Evolutionary conservation across 345 rosid genomes (phyloP).

Genomic region (Angophora floribunda): DNA sequence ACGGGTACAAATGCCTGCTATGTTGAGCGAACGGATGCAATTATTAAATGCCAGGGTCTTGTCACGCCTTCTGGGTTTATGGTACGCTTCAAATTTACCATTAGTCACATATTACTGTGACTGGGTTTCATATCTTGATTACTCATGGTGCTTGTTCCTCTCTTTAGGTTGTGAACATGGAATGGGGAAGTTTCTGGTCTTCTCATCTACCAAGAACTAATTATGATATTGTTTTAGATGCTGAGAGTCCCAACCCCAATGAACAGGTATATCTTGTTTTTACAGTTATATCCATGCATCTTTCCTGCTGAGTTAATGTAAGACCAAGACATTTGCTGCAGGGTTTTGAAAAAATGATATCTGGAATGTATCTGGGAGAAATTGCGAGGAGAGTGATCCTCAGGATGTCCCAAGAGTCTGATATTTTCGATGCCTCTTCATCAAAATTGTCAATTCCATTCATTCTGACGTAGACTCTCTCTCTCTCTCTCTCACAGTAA

Average conservation of each 20-base stretch:
- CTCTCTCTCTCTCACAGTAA: not conserved
- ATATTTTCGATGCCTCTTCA: conserved; percentile 55
- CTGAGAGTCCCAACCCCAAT: conserved; percentile 69
- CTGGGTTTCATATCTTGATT: not conserved
- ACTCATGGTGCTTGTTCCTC: not conserved
- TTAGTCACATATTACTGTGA: not conserved
- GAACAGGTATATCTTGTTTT: conserved; percentile 51
- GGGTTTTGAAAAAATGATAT: conserved; percentile 99
- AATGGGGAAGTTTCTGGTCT: conserved; percentile 99
- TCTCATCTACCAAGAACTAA: conserved; percentile 90
- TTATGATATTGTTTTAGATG: conserved; percentile 82
- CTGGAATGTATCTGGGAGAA: conserved; percentile 97
- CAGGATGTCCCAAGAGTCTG: conserved; percentile 62
- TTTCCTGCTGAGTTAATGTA: not conserved
- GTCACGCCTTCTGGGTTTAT: conserved; percentile 80
- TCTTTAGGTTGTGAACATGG: conserved; percentile 84
- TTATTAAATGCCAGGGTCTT: conserved; percentile 88
- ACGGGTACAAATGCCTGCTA: conserved; percentile 97
- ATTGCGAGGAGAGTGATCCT: conserved; percentile 87
- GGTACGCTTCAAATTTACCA: conserved; percentile 32
- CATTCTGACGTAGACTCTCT: conserved; percentile 34
- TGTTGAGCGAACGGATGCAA: conserved; percentile 81
- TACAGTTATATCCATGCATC: not conserved
- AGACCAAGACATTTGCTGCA: conserved; percentile 8
- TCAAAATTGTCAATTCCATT: conserved; percentile 43